phyloP scores from a whole-genome alignment of 2,329 filamentous ascomycete genomes.

The Cladophialophora immunda region DNA sequence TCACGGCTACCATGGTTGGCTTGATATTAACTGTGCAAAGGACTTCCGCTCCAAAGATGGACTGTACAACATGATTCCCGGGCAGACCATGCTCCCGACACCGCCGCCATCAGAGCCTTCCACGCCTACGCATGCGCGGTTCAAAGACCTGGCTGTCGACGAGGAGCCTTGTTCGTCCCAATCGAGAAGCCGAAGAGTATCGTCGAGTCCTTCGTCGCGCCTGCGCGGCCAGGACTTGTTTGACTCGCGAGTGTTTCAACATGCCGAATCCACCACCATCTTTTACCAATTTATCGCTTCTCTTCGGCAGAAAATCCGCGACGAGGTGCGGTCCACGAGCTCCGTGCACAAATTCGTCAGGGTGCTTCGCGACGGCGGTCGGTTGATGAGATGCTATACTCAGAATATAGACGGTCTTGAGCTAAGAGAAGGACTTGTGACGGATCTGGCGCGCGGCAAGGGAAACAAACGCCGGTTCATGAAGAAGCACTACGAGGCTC shows the following conservation, averaged over 20 bases:
- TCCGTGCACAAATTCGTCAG: conserved; percentile 74
- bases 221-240: conserved; percentile 77
- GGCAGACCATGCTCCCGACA: conserved; percentile 54
- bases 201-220: conserved; percentile 47
- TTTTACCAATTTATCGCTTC: conserved; percentile 78
- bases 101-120: conserved; percentile 35
- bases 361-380: conserved; percentile 71
- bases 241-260: conserved; percentile 74
- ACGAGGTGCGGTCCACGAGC: conserved; percentile 67
- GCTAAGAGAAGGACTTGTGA: conserved; percentile 72
- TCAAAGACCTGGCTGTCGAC: conserved; percentile 53
- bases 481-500: conserved; percentile 49
- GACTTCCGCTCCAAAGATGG: conserved; percentile 63
- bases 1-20: neutral
- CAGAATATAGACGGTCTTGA: conserved; percentile 80
- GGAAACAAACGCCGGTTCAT: conserved; percentile 70
- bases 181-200: conserved; percentile 49
- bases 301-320: conserved; percentile 68
- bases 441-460: conserved; percentile 67
- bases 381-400: conserved; percentile 75
- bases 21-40: conserved; percentile 30
- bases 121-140: conserved; percentile 34
- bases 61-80: conserved; percentile 75
- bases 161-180: conserved; percentile 55
- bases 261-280: conserved; percentile 72